Base-by-base conservation (phyloP, 768 basidiomycete species). In the Fomitopsis serialis region DNA sequence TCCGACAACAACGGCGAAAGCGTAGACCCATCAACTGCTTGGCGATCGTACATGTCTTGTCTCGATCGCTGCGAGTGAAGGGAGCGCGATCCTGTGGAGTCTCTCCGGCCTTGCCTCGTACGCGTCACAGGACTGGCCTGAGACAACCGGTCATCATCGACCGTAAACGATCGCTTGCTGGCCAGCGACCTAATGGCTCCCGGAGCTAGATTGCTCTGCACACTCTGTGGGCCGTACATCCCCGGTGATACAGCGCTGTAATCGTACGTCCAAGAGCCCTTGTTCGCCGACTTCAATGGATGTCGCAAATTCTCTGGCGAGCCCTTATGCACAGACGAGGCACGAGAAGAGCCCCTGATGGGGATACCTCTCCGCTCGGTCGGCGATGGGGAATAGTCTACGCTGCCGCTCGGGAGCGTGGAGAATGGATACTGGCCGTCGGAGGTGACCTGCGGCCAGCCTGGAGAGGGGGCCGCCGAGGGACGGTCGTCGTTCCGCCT, bases 61-160 rank as follows among this genome's bases (percentile, higher is more conserved):
- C 55, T 52, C 8, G 58, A 56, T 1, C 56, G 53, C 12, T 58
- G 57, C 23, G 65, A 66, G 9, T 58, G 59, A 13, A 62, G 50
- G 3, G 65, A 66, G 21, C 56, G 56, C 13, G 61, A 63, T 10
- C 65, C 61, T 19, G 49, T 47, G 22, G 65, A 66, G 42, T 59
- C 58, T 12, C 63, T 58, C 22, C 65, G 62, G 21, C 40, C 43
- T n/a, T 32, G 17, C 46, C 53, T 43, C 6, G 11, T 19, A 43
- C 40, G 34, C 11, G 37, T 13, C 29, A n/a, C 27, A 3, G 53
- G 53, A 44, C 53, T 49, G 15, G 46, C 9, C 27, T 54, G 53
- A 19, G 45, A 35, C 12, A 37, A 29, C 17, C 57, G 60, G 45
- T 32, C 42, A 22, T 59, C 58, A 17, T 56, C 60, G 19, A 22